phyloP scores from a whole-genome alignment of 2,329 filamentous ascomycete genomes.

The Botrytis cinerea region DNA sequence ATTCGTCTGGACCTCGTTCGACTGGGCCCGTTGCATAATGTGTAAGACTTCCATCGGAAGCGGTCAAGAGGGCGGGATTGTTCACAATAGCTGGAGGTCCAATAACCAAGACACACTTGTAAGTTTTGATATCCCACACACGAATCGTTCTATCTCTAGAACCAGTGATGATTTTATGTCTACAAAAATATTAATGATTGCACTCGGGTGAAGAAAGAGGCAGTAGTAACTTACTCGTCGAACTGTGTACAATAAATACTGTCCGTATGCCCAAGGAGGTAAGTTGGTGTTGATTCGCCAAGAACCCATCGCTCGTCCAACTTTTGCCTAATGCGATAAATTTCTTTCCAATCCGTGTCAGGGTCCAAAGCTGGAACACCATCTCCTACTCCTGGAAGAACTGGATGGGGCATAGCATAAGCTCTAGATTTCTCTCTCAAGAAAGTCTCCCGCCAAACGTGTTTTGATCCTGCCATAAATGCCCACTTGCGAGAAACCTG shows the following conservation, averaged over 20 bases:
- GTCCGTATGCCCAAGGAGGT: slow-evolving; percentile 90
- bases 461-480: slow-evolving; percentile 51
- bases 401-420: slow-evolving; percentile 57
- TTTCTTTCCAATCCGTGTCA: slow-evolving; percentile 79
- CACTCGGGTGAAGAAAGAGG: not conserved
- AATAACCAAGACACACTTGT: slow-evolving; percentile 82
- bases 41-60: slow-evolving; percentile 52
- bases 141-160: slow-evolving; percentile 94
- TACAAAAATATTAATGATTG: slow-evolving; percentile 47
- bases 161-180: slow-evolving; percentile 92
- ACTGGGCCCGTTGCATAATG: slow-evolving; percentile 56
- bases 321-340: slow-evolving; percentile 75
- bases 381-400: slow-evolving; percentile 56
- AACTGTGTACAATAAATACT: slow-evolving; percentile 98
- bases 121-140: slow-evolving; percentile 91
- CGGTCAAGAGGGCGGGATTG: slow-evolving; percentile 53
- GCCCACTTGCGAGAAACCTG: slow-evolving; percentile 56
- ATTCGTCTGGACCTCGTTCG: slow-evolving; percentile 31
- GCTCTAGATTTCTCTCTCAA: slow-evolving; percentile 61
- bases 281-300: slow-evolving; percentile 77
- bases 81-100: slow-evolving; percentile 70
- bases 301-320: slow-evolving; percentile 79
- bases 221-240: slow-evolving; percentile 71
- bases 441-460: slow-evolving; percentile 66
- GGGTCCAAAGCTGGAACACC: slow-evolving; percentile 58